A percentile compares a stretch with the other conserved stretches of the same genome.
Conservation (phyloP, 108 stramenopile species). For the Nannochloropsis granulata region DNA sequence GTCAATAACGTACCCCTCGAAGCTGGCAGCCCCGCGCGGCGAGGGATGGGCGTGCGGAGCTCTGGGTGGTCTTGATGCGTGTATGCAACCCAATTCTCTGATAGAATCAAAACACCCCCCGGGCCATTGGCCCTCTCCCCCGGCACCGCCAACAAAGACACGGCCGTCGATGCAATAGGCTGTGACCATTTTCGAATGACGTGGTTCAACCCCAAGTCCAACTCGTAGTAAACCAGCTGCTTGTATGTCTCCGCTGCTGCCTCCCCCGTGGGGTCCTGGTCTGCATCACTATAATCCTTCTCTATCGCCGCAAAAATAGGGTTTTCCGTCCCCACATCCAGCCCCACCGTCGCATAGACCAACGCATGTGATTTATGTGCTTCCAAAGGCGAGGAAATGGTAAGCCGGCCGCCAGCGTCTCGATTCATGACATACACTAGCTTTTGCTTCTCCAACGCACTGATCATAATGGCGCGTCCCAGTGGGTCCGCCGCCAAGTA, state of each 20-base stretch:
- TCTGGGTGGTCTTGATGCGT: constrained; percentile 64
- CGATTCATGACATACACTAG: constrained; percentile 87
- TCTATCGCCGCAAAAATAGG: constrained; percentile 90
- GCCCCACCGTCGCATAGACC: constrained; percentile 59
- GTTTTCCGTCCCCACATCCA: constrained; percentile 95
- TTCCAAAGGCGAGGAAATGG: constrained; percentile 81
- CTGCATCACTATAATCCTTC: constrained; percentile 72
- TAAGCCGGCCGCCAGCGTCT: constrained; percentile 51
- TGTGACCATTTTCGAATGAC: constrained; percentile 66
- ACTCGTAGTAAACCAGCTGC: constrained; percentile 84
- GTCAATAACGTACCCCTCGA: constrained; percentile 61
- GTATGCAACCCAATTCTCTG: constrained; percentile 81
- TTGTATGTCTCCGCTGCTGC: constrained; percentile 41
- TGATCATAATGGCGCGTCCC: constrained; percentile 33
- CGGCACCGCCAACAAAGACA: constrained; percentile 70
- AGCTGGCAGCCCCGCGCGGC: constrained; percentile 54
- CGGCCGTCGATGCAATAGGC: constrained; percentile 50
- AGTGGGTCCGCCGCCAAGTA: constrained; percentile 83
- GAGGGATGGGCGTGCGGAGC: constrained; percentile 50
- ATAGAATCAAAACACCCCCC: constrained; percentile 79
- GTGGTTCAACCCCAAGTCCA: constrained; percentile 96
- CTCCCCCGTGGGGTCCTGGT: constrained; percentile 45
- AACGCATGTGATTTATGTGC: constrained; percentile 69
- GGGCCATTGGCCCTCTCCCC: constrained; percentile 75
- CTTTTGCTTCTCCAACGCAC: constrained; percentile 83